These are phyloP conservation scores for Naganishia vishniacii DNA, from an alignment of 768 basidiomycete species.

Conservation along the genomic window DNA sequence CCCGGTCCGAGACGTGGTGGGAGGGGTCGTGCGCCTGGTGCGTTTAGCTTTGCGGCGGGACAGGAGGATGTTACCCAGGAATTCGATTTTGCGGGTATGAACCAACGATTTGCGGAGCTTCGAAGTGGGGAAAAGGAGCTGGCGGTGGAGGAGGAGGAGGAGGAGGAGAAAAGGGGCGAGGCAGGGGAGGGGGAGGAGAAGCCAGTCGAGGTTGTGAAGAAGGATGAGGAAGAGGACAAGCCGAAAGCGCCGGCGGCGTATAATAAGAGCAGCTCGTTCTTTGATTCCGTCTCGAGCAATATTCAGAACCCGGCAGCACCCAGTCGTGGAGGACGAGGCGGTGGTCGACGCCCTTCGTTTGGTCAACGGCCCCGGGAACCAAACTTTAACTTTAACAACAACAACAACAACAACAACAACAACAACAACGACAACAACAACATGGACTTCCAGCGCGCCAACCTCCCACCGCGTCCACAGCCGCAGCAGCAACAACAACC, in stretches of 20 bases:
- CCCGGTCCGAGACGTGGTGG: too few relatives aligned
- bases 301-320: background rate
- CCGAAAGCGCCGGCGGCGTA: constrained; percentile 21
- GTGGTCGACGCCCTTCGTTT: background rate
- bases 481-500: background rate
- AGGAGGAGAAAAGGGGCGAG: background rate
- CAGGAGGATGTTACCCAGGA: constrained; percentile 13
- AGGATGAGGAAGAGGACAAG: constrained; percentile 1
- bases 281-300: constrained; percentile 28
- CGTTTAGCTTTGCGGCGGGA: constrained; percentile 1
- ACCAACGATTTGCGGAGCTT: constrained; percentile 22
- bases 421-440: background rate
- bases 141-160: background rate
- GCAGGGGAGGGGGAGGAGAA: background rate
- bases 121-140: constrained; percentile 8
- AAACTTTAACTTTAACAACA: background rate
- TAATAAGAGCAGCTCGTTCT: constrained; percentile 30
- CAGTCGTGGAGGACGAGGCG: background rate
- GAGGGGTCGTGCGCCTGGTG: constrained; percentile 8
- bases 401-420: background rate
- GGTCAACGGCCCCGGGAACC: too few relatives aligned
- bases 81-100: constrained; percentile 30
- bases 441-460: too few relatives aligned
- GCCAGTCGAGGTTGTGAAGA: background rate
- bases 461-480: too few relatives aligned